Base-by-base conservation (phyloP, 257 asterid species). In the Orobanche coerulescens region DNA sequence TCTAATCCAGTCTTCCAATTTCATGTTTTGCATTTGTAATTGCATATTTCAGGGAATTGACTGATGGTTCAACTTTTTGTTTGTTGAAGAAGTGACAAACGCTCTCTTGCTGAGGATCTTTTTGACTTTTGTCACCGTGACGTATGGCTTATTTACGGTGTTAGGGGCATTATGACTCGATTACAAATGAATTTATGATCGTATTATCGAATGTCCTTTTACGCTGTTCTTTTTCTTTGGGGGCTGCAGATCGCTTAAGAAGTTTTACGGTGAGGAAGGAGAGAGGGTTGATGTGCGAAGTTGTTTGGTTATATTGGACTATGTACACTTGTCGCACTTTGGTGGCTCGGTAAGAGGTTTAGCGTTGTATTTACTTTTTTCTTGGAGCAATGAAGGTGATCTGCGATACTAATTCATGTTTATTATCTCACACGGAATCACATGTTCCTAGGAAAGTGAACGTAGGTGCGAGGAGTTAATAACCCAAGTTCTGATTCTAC, bases 101-200 rank as follows among this genome's bases (percentile, higher is more conserved):
- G 83, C 73, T 82, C 94, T 80, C 79, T 93, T 57, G 80, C 78
- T n/a, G 99, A 97, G 67, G 99, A 93, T 79, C 75, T 90, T 51
- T 84, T 86, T 50, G 99, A 65, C 96, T 93, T 79, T 79, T 89
- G 60, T 93, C 97, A 34, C 99, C 56, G 49, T 81, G 72, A 44
- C 84, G 10, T 93, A 93, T 64, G 99, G 92, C 34, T 75, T 93
- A 61, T 93, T 93, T 75, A 93, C 99, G 26, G 99, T n/a, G 99
- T 93, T 58, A 52, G 79, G 43, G 23, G 48, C 61, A 42, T 57
- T 61, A 48, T 66, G 23, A 34, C 16, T 51, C 18, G 9, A 36
- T 50, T 33, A 61, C 42, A 40, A 24, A 70, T 53, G 48, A 26
- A 47, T n/a, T 39, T 61, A 39, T 13, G 33, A 28, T 30, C 43